Conservation (phyloP, 768 basidiomycete species). For the Leccinum longicurvipes region DNA sequence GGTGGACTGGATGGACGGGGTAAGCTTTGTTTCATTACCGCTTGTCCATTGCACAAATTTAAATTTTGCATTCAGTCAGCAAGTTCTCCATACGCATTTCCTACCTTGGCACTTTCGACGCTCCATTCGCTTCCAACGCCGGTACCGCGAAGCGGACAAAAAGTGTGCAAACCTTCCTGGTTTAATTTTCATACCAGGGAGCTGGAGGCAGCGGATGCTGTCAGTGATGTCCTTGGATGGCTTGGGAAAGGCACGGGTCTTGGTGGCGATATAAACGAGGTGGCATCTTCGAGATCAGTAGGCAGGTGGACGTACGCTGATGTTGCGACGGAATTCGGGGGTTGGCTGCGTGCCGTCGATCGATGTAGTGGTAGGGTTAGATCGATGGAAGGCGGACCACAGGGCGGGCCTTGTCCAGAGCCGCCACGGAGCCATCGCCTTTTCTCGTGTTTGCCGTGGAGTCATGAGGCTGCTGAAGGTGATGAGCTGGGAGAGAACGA, state of each 20-base stretch:
- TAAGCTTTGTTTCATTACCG: slow-evolving; percentile 28
- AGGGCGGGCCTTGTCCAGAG: neutral
- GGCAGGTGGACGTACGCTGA: slow-evolving; percentile 50
- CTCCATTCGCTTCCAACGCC: slow-evolving; percentile 88
- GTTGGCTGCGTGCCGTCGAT: slow-evolving; percentile 52
- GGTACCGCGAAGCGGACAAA: slow-evolving; percentile 74
- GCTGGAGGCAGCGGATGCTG: slow-evolving; percentile 57
- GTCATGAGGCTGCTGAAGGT: slow-evolving; percentile 22
- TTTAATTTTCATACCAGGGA: slow-evolving; percentile 62
- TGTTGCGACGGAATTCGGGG: slow-evolving; percentile 58
- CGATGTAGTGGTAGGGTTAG: neutral
- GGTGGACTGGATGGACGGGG: slow-evolving; percentile 65
- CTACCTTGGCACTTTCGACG: slow-evolving; percentile 74
- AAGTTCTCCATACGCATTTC: slow-evolving; percentile 79
- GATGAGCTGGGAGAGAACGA: slow-evolving; percentile 30
- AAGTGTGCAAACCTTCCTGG: slow-evolving; percentile 82
- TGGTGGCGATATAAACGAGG: slow-evolving; percentile 12
- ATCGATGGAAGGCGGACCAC: neutral
- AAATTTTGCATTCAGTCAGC: slow-evolving; percentile 52
- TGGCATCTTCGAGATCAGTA: slow-evolving; percentile 6
- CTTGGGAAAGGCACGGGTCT: slow-evolving; percentile 33
- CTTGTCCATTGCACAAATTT: neutral
- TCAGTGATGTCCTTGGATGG: slow-evolving; percentile 58
- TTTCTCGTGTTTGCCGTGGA: slow-evolving; percentile 55
- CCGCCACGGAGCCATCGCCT: slow-evolving; percentile 37